Evolutionary conservation across 495 filamentous ascomycete genomes (phyloP).

Genomic region (Xylaria curta): DNA sequence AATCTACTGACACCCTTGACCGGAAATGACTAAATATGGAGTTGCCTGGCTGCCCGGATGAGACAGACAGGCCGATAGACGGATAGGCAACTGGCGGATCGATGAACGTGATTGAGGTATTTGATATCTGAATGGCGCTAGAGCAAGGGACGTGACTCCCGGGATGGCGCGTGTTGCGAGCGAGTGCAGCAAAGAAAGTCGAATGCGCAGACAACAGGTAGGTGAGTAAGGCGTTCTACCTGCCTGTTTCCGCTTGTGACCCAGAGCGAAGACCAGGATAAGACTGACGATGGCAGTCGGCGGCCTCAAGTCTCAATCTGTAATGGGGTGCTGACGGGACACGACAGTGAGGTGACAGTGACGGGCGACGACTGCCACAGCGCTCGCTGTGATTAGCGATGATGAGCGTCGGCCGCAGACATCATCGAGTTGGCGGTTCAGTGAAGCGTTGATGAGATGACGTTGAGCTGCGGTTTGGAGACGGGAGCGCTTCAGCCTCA

Average conservation of each 20-base stretch:
- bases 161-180: neutral
- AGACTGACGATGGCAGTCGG: slow-evolving; percentile 8
- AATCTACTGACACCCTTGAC: slow-evolving; percentile 4
- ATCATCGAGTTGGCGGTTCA: slow-evolving; percentile 4
- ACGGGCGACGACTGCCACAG: slow-evolving; percentile 14
- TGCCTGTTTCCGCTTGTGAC: neutral
- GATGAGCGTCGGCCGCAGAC: slow-evolving; percentile 19
- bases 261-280: neutral
- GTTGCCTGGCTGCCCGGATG: slow-evolving; percentile 14
- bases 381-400: slow-evolving; percentile 14
- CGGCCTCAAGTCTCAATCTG: slow-evolving; percentile 12
- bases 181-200: neutral
- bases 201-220: slow-evolving; percentile 11
- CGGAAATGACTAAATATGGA: slow-evolving; percentile 1
- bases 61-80: neutral
- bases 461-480: neutral
- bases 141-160: slow-evolving; percentile 4
- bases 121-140: neutral
- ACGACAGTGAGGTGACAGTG: neutral
- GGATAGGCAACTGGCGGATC: neutral
- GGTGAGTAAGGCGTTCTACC: slow-evolving; percentile 5
- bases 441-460: slow-evolving; percentile 6
- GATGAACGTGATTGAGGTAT: slow-evolving; percentile 12
- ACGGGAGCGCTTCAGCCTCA: slow-evolving; percentile 24
- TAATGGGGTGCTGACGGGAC: neutral